Evolutionary conservation across 306 rosid genomes (phyloP).

Genomic region (Dicorynia guianensis): DNA sequence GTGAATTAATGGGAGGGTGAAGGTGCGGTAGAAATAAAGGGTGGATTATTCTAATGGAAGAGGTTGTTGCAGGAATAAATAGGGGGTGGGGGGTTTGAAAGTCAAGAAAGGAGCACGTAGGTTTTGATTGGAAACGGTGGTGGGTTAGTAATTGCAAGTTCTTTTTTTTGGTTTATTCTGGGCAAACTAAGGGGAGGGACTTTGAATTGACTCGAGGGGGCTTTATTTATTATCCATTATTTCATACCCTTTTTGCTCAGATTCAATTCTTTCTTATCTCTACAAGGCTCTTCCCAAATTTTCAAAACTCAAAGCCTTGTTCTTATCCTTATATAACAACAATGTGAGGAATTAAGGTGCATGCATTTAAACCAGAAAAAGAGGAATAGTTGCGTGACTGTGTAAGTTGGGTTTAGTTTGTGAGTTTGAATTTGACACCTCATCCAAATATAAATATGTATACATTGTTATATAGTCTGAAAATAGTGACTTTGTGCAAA

Average conservation of each 20-base stretch:
- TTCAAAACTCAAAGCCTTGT: too few species aligned
- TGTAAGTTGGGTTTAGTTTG: too few species aligned
- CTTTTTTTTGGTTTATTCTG: constrained; percentile 50
- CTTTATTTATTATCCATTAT: constrained; percentile 61
- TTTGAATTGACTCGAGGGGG: constrained; percentile 99
- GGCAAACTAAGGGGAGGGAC: constrained; percentile 40
- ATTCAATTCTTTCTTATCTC: too few species aligned
- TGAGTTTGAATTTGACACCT: too few species aligned
- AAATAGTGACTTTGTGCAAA: too few species aligned
- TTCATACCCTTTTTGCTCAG: neutral
- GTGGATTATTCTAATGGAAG: constrained; percentile 81
- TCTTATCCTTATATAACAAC: too few species aligned
- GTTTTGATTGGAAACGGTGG: constrained; percentile 81
- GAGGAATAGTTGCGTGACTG: too few species aligned
- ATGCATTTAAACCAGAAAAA: too few species aligned
- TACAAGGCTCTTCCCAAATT: too few species aligned
- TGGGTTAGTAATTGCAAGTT: constrained; percentile 76
- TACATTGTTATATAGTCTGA: too few species aligned
- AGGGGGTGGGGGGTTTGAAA: constrained; percentile 63
- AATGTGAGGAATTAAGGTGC: too few species aligned
- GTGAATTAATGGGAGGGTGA: constrained; percentile 50
- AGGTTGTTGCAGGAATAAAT: constrained; percentile 91
- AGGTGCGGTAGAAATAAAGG: constrained; percentile 43
- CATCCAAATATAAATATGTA: too few species aligned
- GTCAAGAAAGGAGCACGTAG: constrained; percentile 59